Evolutionary conservation across 345 rosid genomes (phyloP).

Genomic region (Euphorbia peplus): DNA sequence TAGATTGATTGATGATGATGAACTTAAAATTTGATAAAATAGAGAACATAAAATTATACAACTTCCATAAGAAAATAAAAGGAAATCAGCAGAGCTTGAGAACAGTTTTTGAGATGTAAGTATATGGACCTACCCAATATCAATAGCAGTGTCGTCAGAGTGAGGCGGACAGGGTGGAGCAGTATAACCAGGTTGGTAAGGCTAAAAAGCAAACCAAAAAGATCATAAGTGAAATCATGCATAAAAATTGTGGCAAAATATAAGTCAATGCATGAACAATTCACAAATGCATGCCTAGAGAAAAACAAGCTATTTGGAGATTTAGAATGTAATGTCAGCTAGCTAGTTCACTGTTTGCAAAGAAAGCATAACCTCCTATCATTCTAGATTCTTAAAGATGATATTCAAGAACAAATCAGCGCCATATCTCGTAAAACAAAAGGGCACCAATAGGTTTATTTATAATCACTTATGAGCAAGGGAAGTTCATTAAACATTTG

Average conservation of each 20-base stretch:
- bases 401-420: background rate
- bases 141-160: slow-evolving; percentile 70
- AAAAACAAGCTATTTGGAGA: background rate
- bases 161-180: slow-evolving; percentile 60
- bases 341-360: background rate
- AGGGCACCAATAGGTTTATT: background rate
- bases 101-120: background rate
- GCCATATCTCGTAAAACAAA: background rate
- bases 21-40: background rate
- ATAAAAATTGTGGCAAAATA: background rate
- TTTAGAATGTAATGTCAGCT: background rate
- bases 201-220: slow-evolving; percentile 39
- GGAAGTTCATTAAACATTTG: background rate
- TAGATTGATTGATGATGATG: slow-evolving; percentile 9
- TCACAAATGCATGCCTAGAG: background rate
- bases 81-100: no score
- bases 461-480: background rate
- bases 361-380: background rate
- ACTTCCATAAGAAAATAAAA: background rate
- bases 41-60: background rate
- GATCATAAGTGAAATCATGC: slow-evolving; percentile 3
- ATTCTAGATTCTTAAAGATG: background rate
- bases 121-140: slow-evolving; percentile 61
- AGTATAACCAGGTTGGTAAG: slow-evolving; percentile 80
- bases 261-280: background rate